Base-by-base conservation (phyloP, 2,329 filamentous ascomycete species). In the Fusarium veterinarium region DNA sequence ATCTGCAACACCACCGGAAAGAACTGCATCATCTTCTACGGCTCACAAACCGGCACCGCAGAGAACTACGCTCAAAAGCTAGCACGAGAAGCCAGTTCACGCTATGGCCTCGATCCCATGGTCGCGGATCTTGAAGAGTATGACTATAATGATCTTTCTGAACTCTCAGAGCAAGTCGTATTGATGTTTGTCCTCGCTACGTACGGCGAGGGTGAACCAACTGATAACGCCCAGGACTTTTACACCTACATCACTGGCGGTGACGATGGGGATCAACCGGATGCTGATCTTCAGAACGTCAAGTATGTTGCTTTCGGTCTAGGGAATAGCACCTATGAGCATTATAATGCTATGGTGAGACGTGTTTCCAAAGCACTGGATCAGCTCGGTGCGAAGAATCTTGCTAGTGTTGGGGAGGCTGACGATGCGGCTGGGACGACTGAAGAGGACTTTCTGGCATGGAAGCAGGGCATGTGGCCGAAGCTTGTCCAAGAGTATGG, bases 381-480 rank as follows among this genome's bases (percentile, higher is more conserved):
- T 16, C 14, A 20, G 0, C 57, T 60, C 8, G 57, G 46, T 11
- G 57, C 57, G 23, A 38, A 20, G 28, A 60, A 55, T 14, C 30
- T 60, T 12, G 57, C 46, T n/a, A 1, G 8, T n/a, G 23, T 60
- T 8, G 57, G 57, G 3, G 57, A 60, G 8, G 57, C 57, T 1
- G 57, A 60, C 14, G 57, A 60, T 25, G 57, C 57, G 1, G 33
- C 35, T 19, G 57, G 57, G 0, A 60, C 57, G 1, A 60, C 57
- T 4, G 46, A 60, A 19, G 57, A 60, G 6, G 57, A 60, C 37
- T 60, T 60, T n/a, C 4, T 60, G 37, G 31, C 57, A 0, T 60
- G 57, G 57, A 60, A 60, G n/a, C 57, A 60, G 12, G 46, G 42
- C 20, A 60, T 60, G 57, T 60, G 57, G 57, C 46, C 46, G 17